Percentiles rank a stretch among this genome's conserved stretches.
phyloP scores from a whole-genome alignment of 129 eudicot species.

The Escallonia rubra region DNA sequence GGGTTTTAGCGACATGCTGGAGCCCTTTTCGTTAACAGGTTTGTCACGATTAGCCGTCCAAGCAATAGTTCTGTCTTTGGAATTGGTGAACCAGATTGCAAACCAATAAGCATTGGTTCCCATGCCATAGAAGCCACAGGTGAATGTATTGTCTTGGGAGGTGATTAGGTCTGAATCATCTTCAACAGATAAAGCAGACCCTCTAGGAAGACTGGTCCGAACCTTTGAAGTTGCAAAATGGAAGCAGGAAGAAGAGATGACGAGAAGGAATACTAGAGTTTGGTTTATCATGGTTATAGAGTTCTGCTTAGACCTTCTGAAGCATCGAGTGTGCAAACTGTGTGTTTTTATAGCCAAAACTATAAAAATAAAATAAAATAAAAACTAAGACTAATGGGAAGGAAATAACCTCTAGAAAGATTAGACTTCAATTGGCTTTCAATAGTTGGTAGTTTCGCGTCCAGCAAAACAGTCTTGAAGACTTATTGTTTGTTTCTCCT shows the following conservation, averaged over 20 bases:
- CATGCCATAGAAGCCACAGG: slow-evolving; percentile 36
- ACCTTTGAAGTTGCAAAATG: slow-evolving; percentile 19
- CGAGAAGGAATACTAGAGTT: background rate
- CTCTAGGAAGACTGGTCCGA: slow-evolving; percentile 10
- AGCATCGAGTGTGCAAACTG: no score
- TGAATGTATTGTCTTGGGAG: slow-evolving; percentile 36
- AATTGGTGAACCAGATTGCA: slow-evolving; percentile 52
- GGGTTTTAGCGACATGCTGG: slow-evolving; percentile 6
- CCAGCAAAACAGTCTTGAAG: no score
- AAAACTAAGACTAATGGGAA: no score
- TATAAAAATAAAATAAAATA: no score
- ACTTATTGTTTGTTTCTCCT: no score
- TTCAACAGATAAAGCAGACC: slow-evolving; percentile 19
- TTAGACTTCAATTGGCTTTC: no score
- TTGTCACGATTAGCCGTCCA: slow-evolving; percentile 24
- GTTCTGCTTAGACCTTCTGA: no score
- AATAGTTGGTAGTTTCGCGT: background rate
- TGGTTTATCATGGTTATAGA: no score
- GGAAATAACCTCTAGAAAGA: no score
- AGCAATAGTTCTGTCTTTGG: slow-evolving; percentile 36
- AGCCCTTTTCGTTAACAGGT: slow-evolving; percentile 8
- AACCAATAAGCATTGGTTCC: slow-evolving; percentile 41
- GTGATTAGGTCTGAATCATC: slow-evolving; percentile 10
- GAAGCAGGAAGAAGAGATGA: slow-evolving; percentile 3
- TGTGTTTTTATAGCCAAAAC: no score